Base-by-base conservation (phyloP, 2,329 filamentous ascomycete genomes). In the Teratosphaeriaceae sp. region DNA sequence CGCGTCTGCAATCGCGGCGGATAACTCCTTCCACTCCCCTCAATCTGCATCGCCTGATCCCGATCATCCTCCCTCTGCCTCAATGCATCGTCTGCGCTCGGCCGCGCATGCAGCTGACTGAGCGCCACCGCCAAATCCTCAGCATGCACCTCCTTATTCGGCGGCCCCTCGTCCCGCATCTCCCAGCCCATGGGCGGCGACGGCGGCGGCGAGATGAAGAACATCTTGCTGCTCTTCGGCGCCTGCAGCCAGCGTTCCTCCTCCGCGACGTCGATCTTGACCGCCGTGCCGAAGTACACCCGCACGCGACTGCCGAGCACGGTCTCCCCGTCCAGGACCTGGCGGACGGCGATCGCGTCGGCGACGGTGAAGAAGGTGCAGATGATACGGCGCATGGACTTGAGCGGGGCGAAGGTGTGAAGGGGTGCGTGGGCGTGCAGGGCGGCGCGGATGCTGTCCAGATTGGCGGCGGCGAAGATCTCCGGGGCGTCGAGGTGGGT, bases 341-440 rank as follows among this genome's bases (percentile, higher is more conserved):
- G 71, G 50, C 84, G 81, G 43, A 90, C 83, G 43, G 73, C 71
- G 55, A 86, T 79, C 44, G 86, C 85, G 42, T 82, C 77, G 41
- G 81, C 76, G 56, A 76, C 72, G 47, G 80, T 78, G 65, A 76
- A 82, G 72, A 92, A 90, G 53, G 84, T 87, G 48, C 85, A 79
- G 54, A 90, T 74, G 58, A 92, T 88, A 62, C 86, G 82, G 51
- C 82, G 79, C 73, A 92, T 88, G 5, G 84, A 88, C 63, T 86
- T 87, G 50, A 92, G 76, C 0, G 86, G 86, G 9, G 84, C 79
- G 75, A 85, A 92, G 46, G 82, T 80, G 67, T 87, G 82, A 51
- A 90, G 79, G 39, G 79, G 74, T 2, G 84, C 83, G n/a, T 81
- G 79, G 38, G 76, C 65, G 57, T 77, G 70, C 63, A 92, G 81